Evolutionary conservation across 2,329 filamentous ascomycete species (phyloP), one percentile per base, ranked within the genome.

Genomic region (Tolypocladium inflatum): DNA sequence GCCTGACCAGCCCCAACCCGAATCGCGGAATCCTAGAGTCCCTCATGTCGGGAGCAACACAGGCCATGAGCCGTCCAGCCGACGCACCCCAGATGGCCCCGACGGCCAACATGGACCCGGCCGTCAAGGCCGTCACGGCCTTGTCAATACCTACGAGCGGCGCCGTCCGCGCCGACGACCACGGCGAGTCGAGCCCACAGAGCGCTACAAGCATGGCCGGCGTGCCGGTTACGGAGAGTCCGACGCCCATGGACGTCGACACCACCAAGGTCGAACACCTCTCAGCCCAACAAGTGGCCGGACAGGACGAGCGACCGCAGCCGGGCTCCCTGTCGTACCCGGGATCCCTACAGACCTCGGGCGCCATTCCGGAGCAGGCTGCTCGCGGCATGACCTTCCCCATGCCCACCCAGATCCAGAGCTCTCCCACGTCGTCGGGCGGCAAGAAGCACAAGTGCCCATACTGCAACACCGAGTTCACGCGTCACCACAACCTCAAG

Each of bases 381-480:
- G 61, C 70, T 37, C 78, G 83, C 51, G 80, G 78, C 35, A 80
- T 84, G 75, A 86, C 78, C 65, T 78, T 84, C 62, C 82, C 83
- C 9, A 79, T 84, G 73, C 73, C 79, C 23, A 73, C 74, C 1
- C 68, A 63, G 37, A 71, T 66, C 63, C 78, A 67, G 70, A 77
- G 63, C 58, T 79, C 66, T 65, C 77, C 91, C 7, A 87, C 89
- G 0, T 86, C 86, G 33, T 74, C 75, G 2, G 66, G 66, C 19
- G 81, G 83, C 56, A 97, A 96, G 76, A 93, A 94, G 68, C 93
- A 99, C 76, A 96, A 94, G 72, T 99, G 94, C 69, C 93, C 91
- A 0, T 96, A 96, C 72, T 99, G 94, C 78, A 85, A 91, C 43
- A 97, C 94, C 6, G 94, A 96, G 68, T 99, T 99, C 66, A 99